Percentiles rank a stretch among this genome's conserved stretches.
phyloP scores from a whole-genome alignment of 495 filamentous ascomycete species.

The Neurospora sp. region DNA sequence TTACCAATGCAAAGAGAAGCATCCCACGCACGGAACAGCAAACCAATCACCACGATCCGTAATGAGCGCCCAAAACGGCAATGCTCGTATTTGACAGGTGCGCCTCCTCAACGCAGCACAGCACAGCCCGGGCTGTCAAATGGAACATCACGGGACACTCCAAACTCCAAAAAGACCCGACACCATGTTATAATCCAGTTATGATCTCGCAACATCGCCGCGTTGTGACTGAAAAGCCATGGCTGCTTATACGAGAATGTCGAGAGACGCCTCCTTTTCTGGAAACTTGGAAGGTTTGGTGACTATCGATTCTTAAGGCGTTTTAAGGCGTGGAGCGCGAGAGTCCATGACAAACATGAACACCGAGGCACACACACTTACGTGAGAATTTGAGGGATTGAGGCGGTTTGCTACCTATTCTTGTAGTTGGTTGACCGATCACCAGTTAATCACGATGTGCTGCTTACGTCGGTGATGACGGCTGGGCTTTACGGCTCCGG shows the following conservation, averaged over 20 bases:
- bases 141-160: not conserved
- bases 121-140: not conserved
- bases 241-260: not conserved
- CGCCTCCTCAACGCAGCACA: not conserved
- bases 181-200: not conserved
- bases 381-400: not conserved
- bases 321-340: not conserved
- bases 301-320: not conserved
- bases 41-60: not conserved
- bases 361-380: not conserved
- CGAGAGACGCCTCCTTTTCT: not conserved
- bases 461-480: not conserved
- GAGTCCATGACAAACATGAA: not conserved
- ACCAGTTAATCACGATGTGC: not conserved
- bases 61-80: not conserved
- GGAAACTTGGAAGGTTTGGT: not conserved
- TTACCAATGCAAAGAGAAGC: not conserved
- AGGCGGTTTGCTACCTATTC: not conserved
- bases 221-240: not conserved
- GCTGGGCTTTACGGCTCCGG: not conserved
- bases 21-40: not conserved
- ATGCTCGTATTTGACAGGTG: not conserved
- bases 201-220: not conserved
- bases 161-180: not conserved
- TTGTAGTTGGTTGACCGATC: not conserved